Percentiles rank a stretch among this genome's conserved stretches.
Conservation (phyloP, 2,329 filamentous ascomycete genomes). For the Cladosporium cucumerinum region DNA sequence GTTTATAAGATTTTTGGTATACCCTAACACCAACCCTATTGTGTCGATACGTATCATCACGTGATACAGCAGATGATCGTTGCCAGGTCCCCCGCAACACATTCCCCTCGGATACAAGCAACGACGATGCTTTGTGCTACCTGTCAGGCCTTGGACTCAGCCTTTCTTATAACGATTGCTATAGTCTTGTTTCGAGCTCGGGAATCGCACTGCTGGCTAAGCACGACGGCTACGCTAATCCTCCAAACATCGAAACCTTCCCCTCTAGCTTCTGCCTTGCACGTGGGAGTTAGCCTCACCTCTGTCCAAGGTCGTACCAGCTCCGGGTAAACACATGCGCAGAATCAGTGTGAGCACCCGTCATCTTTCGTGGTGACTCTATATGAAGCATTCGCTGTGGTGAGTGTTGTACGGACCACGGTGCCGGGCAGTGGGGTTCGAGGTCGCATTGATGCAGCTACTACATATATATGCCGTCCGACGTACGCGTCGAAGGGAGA, state of each 20-base stretch:
- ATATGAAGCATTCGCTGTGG: not conserved
- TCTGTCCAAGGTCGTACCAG: not conserved
- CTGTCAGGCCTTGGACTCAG: not conserved
- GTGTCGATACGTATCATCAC: not conserved
- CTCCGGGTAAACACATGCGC: not conserved
- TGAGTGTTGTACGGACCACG: not conserved
- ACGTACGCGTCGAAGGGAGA: not conserved
- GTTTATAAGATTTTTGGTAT: not conserved
- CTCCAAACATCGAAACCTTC: not conserved
- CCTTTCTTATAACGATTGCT: not conserved
- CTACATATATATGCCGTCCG: not conserved
- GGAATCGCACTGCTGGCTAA: not conserved
- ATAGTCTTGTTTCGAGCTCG: not conserved
- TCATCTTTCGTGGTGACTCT: not conserved
- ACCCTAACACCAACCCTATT: not conserved
- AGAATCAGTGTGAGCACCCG: not conserved
- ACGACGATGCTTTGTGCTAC: not conserved
- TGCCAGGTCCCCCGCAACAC: not conserved
- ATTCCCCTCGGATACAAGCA: not conserved
- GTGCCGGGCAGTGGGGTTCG: not conserved
- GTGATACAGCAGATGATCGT: not conserved
- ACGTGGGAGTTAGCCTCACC: not conserved
- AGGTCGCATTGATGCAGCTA: not conserved
- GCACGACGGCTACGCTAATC: not conserved
- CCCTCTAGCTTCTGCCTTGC: not conserved